Evolutionary conservation across 1,284 basidiomycete genomes (phyloP).

Genomic region (Phlebopus sp.): DNA sequence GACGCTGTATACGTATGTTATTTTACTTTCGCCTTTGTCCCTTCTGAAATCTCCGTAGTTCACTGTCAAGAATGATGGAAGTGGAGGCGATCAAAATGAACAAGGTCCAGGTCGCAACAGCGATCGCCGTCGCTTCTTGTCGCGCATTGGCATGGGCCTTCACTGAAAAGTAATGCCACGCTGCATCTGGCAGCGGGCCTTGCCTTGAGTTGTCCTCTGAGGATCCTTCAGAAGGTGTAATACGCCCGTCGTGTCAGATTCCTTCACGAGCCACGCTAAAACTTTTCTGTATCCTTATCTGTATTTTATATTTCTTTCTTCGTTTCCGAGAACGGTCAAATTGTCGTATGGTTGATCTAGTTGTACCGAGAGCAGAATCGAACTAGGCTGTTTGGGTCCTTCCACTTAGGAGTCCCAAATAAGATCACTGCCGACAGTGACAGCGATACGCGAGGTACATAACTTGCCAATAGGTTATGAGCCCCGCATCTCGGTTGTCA

Average conservation of each 20-base stretch:
- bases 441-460: slow-evolving; percentile 19
- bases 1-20: slow-evolving; percentile 48
- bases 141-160: slow-evolving; percentile 10
- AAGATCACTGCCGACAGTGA: slow-evolving; percentile 11
- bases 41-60: slow-evolving; percentile 32
- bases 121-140: slow-evolving; percentile 24
- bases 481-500: slow-evolving; percentile 19
- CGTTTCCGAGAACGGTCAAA: slow-evolving; percentile 22
- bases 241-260: slow-evolving; percentile 16
- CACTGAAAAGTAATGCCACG: slow-evolving; percentile 11
- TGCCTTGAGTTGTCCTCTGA: too few relatives aligned
- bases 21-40: slow-evolving; percentile 5
- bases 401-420: not conserved
- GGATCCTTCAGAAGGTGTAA: not conserved
- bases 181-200: slow-evolving; percentile 14
- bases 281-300: slow-evolving; percentile 5
- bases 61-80: slow-evolving; percentile 32
- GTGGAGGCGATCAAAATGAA: slow-evolving; percentile 8
- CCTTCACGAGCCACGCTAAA: slow-evolving; percentile 7
- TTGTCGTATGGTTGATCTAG: slow-evolving; percentile 13
- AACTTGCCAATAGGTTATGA: slow-evolving; percentile 24
- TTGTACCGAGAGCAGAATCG: slow-evolving; percentile 6
- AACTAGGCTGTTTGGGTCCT: slow-evolving; percentile 1
- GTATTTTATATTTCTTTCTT: slow-evolving; percentile 15
- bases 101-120: too few relatives aligned